Evolutionary conservation across 2,329 filamentous ascomycete species (phyloP).

Genomic region (Botrytis medusae): DNA sequence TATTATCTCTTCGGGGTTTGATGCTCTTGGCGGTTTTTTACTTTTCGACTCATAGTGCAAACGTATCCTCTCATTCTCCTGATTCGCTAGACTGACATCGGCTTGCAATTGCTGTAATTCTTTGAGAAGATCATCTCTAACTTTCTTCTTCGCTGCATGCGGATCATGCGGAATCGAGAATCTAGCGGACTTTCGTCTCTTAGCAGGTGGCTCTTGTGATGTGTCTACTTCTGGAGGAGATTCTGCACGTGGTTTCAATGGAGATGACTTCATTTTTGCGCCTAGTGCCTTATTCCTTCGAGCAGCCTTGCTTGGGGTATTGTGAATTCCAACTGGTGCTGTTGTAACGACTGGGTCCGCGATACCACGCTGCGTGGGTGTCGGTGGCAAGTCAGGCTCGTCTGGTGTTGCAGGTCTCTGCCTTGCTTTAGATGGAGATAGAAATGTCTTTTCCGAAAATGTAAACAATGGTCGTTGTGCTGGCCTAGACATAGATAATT

Average conservation of each 20-base stretch:
- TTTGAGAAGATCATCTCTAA: slow-evolving; percentile 53
- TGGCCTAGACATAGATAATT: slow-evolving; percentile 15
- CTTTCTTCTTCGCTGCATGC: slow-evolving; percentile 49
- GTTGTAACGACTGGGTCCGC: slow-evolving; percentile 55
- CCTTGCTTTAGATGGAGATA: not conserved
- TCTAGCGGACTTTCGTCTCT: slow-evolving; percentile 35
- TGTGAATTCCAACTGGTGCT: slow-evolving; percentile 59
- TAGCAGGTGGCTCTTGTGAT: slow-evolving; percentile 17
- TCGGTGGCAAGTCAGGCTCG: slow-evolving; percentile 65
- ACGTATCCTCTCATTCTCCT: slow-evolving; percentile 58
- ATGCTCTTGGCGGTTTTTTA: slow-evolving; percentile 44
- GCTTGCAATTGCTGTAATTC: slow-evolving; percentile 57
- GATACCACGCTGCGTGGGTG: slow-evolving; percentile 50
- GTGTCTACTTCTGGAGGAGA: slow-evolving; percentile 14
- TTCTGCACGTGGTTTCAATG: slow-evolving; percentile 36
- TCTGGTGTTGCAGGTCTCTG: slow-evolving; percentile 35
- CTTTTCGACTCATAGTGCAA: slow-evolving; percentile 42
- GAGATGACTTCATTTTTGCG: slow-evolving; percentile 38
- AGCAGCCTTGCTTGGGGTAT: slow-evolving; percentile 53
- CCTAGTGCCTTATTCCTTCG: slow-evolving; percentile 43
- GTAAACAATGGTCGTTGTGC: slow-evolving; percentile 9
- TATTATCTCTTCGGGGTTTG: slow-evolving; percentile 43
- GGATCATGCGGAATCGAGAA: slow-evolving; percentile 36
- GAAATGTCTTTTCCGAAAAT: not conserved
- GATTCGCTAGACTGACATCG: slow-evolving; percentile 57